These are phyloP conservation scores for Heliamphora pulchella DNA, from an alignment of 179 eudicot species.

Conservation along the genomic window DNA sequence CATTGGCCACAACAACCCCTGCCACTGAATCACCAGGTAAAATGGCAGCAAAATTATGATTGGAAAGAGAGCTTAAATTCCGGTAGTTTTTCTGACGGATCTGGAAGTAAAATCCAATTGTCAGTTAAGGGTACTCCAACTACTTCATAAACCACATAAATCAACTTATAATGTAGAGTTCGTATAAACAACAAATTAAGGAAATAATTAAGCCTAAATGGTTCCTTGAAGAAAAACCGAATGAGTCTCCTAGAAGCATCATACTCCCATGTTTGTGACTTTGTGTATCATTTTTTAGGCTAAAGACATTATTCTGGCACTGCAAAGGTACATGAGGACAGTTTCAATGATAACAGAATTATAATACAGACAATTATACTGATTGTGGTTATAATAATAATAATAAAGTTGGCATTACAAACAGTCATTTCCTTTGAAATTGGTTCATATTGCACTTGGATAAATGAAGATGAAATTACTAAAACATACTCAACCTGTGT, in stretches of 20 bases:
- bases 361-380: not conserved
- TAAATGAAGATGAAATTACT: not conserved
- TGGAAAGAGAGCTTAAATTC: conserved; percentile 32
- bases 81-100: conserved; percentile 38
- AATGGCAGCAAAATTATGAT: conserved; percentile 86
- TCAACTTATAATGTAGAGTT: not conserved
- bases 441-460: not conserved
- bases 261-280: not conserved
- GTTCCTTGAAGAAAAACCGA: no score
- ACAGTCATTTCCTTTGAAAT: no score
- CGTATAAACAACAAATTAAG: not conserved
- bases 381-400: not conserved
- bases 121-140: not conserved
- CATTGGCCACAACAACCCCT: conserved; percentile 78
- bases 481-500: no score
- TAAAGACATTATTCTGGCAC: not conserved
- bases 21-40: conserved; percentile 95
- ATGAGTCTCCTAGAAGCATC: not conserved
- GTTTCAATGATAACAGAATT: not conserved
- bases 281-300: not conserved
- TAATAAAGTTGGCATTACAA: not conserved
- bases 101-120: conserved; percentile 33
- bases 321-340: not conserved
- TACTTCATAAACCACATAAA: conserved; percentile 3
- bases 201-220: not conserved